Base-by-base conservation (phyloP, 768 basidiomycete species). In the Exsudoporus frostii region DNA sequence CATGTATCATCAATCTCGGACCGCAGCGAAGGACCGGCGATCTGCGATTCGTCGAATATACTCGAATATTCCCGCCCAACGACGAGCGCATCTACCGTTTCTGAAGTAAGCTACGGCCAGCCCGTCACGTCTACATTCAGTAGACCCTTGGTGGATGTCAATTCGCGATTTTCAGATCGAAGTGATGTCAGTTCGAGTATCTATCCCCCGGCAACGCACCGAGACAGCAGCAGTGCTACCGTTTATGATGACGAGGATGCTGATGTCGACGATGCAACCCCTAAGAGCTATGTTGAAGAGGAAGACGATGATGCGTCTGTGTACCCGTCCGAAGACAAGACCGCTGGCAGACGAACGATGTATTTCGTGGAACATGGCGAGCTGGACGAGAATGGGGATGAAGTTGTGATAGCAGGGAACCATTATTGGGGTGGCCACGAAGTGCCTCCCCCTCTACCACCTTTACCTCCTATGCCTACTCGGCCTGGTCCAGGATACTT, bases 341-440 rank as follows among this genome's bases (percentile, higher is more conserved):
- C 68, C 2, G 68, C 68, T 19, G 70, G 68, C 5, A 64, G 70
- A 45, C 66, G 70, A 44, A 69, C 70, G 15, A 69, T 69, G 68
- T 69, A 69, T 48, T 64, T 69, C 22, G 8, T 69, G 30, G 70
- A 69, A 20, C 51, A 71, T 30, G 68, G 62, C 1, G 65, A 56
- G 30, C 15, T 37, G 19, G 64, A 58, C n/a, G 68, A 64, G 32
- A 55, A 47, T 2, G 61, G 48, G 9, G 63, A 69, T 33, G 62
- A 60, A 38, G 22, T 62, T 11, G 58, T 57, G 33, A 51, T 57
- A n/a, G 25, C 42, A 38, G 64, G 56, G 19, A 57, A 58, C 33
- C 60, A 47, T 15, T 66, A 58, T 44, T 69, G 66, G 66, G 27
- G 37, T 48, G 39, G 42, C 33, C 41, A 30, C 10, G 56, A 49